These are phyloP conservation scores for Cladosporium halotolerans DNA, from an alignment of 2,329 filamentous ascomycete species.

Conservation along the genomic window DNA sequence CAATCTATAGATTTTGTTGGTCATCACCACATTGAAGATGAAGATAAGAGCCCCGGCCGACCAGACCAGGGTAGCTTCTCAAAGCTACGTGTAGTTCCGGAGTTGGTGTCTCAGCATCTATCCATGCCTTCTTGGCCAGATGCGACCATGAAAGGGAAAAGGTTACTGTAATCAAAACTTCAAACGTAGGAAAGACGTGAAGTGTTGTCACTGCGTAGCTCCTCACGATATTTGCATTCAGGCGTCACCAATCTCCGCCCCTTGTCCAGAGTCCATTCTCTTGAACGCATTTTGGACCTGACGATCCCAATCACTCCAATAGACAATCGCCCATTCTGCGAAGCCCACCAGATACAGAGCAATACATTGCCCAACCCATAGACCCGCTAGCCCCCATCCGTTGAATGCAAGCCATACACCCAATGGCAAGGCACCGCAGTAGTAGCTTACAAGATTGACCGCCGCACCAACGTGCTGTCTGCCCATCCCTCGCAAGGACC, in stretches of 20 bases:
- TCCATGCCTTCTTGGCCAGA: neutral
- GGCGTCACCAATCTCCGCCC: constrained; percentile 19
- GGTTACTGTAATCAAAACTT: too few relatives aligned
- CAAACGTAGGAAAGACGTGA: too few relatives aligned
- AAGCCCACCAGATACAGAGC: constrained; percentile 73
- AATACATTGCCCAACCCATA: constrained; percentile 63
- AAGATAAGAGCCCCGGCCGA: neutral
- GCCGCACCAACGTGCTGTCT: constrained; percentile 76
- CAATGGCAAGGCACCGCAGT: constrained; percentile 71
- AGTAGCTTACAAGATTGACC: constrained; percentile 79
- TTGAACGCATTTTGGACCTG: constrained; percentile 67
- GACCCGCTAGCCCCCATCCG: constrained; percentile 71
- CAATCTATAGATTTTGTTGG: neutral
- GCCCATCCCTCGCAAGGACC: constrained; percentile 75
- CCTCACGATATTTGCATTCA: neutral
- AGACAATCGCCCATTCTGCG: constrained; percentile 74
- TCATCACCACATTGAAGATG: neutral
- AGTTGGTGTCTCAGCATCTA: neutral
- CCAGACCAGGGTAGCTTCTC: neutral
- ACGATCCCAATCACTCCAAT: constrained; percentile 67
- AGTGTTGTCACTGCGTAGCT: too few relatives aligned
- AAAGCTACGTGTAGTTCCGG: neutral
- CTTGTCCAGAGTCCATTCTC: constrained; percentile 56
- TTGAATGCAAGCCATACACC: constrained; percentile 81
- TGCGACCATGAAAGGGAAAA: too few relatives aligned